Conservation (phyloP, 2,329 filamentous ascomycete genomes). For the Claviceps sp. region DNA sequence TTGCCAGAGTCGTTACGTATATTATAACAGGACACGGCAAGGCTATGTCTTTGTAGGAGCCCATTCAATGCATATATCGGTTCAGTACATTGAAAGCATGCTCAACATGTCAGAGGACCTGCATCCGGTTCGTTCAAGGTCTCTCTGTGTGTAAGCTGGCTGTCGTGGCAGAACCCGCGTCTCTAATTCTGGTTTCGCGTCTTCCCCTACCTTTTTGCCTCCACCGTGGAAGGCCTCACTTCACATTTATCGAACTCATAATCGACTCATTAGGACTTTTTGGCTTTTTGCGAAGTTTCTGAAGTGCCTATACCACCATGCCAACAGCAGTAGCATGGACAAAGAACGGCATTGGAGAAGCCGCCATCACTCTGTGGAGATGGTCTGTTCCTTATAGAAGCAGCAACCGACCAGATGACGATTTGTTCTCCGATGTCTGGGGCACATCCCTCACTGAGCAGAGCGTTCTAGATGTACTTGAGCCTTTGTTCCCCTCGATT, state of each 20-base stretch:
- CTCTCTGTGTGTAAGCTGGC: not conserved
- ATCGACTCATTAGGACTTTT: too few species aligned
- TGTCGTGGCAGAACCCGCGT: too few species aligned
- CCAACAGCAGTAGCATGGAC: not conserved
- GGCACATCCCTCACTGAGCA: not conserved
- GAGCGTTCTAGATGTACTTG: constrained; percentile 1
- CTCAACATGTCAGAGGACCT: not conserved
- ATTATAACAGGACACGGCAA: not conserved
- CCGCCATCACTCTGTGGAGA: constrained; percentile 5
- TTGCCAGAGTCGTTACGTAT: not conserved
- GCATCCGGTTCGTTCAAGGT: not conserved
- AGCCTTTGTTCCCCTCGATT: constrained; percentile 4
- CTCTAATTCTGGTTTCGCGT: not conserved
- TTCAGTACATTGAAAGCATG: not conserved
- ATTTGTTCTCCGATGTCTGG: constrained; percentile 8
- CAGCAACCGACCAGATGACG: constrained; percentile 8
- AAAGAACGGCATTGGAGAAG: not conserved
- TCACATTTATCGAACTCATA: not conserved
- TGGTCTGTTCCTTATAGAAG: constrained; percentile 10
- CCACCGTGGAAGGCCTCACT: not conserved
- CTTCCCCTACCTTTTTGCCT: not conserved
- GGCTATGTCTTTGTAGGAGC: not conserved
- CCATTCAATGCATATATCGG: not conserved
- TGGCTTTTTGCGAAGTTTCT: not conserved
- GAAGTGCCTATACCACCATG: not conserved